These are phyloP conservation scores for Wickerhamomyces strasburgensis DNA, from an alignment of 805 yeast genomes.

Conservation along the genomic window DNA sequence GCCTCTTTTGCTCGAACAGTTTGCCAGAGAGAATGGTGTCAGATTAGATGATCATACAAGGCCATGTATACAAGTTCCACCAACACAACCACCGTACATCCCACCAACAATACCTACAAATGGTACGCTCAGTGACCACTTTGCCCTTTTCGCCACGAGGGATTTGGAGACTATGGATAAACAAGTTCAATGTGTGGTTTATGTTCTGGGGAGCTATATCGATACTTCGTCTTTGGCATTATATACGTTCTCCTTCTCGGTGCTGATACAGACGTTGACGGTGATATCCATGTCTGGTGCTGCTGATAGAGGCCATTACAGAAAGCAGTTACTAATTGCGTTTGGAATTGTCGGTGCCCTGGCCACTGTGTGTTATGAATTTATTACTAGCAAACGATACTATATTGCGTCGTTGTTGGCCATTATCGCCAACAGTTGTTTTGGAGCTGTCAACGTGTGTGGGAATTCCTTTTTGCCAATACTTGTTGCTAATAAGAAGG, in stretches of 20 bases:
- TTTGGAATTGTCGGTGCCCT: conserved; percentile 60
- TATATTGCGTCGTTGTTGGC: conserved; percentile 53
- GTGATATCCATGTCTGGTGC: conserved; percentile 73
- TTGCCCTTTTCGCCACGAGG: conserved; percentile 2
- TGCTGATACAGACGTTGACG: conserved; percentile 61
- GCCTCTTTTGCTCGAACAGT: conserved; percentile 64
- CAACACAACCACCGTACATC: conserved; percentile 19
- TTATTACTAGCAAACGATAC: conserved; percentile 36
- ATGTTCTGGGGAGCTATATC: conserved; percentile 41
- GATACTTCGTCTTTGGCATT: conserved; percentile 73
- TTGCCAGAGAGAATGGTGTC: conserved; percentile 72
- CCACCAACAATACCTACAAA: conserved; percentile 8
- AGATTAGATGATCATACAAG: conserved; percentile 48
- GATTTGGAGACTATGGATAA: conserved; percentile 4
- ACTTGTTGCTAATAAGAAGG: conserved; percentile 39
- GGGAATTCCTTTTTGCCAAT: conserved; percentile 71
- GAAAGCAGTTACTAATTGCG: conserved; percentile 48
- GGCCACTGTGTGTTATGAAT: conserved; percentile 42
- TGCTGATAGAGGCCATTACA: conserved; percentile 57
- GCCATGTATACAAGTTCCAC: conserved; percentile 44
- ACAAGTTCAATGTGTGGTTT: conserved; percentile 41
- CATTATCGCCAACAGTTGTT: conserved; percentile 59
- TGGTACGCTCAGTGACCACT: background rate
- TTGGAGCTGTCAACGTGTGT: conserved; percentile 75
- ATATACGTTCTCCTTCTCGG: conserved; percentile 69